Percentiles rank a stretch among this genome's conserved stretches.
Evolutionary conservation across 2,329 filamentous ascomycete genomes (phyloP).

Genomic region (Capronia epimyces): DNA sequence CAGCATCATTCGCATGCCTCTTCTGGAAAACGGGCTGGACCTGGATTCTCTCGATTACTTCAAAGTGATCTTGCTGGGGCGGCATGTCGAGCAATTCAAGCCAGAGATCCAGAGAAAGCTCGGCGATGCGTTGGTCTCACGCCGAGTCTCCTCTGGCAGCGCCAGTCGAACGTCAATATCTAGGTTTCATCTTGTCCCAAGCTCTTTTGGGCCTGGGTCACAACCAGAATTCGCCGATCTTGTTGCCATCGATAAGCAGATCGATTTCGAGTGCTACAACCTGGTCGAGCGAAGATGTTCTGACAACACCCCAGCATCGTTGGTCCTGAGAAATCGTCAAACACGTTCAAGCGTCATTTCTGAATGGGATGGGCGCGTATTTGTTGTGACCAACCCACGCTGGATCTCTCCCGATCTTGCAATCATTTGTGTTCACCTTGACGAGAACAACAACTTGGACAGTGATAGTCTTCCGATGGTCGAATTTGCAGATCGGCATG

Average conservation of each 20-base stretch:
- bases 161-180: slow-evolving; percentile 39
- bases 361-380: slow-evolving; percentile 36
- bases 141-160: slow-evolving; percentile 33
- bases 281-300: neutral
- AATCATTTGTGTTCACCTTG: slow-evolving; percentile 39
- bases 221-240: slow-evolving; percentile 46
- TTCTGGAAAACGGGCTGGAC: slow-evolving; percentile 26
- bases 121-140: slow-evolving; percentile 44
- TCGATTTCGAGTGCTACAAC: slow-evolving; percentile 45
- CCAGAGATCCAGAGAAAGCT: slow-evolving; percentile 39
- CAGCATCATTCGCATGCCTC: slow-evolving; percentile 29
- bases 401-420: slow-evolving; percentile 45
- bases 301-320: slow-evolving; percentile 29
- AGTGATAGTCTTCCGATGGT: slow-evolving; percentile 28
- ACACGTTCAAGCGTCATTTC: slow-evolving; percentile 34
- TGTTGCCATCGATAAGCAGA: slow-evolving; percentile 39
- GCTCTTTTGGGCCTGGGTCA: slow-evolving; percentile 43
- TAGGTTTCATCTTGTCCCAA: slow-evolving; percentile 46
- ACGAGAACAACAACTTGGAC: slow-evolving; percentile 27
- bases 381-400: slow-evolving; percentile 37
- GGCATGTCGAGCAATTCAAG: slow-evolving; percentile 19
- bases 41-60: slow-evolving; percentile 17
- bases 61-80: slow-evolving; percentile 21
- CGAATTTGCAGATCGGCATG: slow-evolving; percentile 41
- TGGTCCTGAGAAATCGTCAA: slow-evolving; percentile 30